phyloP scores from a whole-genome alignment of 169 alveolate genomes.

The Cryptosporidium bovis region DNA sequence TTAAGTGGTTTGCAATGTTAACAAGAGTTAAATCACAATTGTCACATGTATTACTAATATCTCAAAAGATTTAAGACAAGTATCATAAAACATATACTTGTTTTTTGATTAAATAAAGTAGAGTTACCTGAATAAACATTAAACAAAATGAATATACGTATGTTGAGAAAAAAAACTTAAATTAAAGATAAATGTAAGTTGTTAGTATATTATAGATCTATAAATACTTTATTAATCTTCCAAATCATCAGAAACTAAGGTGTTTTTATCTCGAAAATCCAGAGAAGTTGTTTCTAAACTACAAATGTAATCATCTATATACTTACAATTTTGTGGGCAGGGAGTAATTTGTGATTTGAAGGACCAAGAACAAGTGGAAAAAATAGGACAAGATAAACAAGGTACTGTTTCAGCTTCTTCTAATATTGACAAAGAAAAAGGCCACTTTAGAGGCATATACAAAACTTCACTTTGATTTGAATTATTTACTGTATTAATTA shows the following conservation, averaged over 20 bases:
- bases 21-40: too few species aligned
- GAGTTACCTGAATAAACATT: too few species aligned
- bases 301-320: conserved; percentile 24
- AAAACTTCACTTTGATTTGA: conserved; percentile 10
- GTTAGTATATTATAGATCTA: too few species aligned
- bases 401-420: conserved; percentile 82
- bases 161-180: too few species aligned
- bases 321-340: conserved; percentile 59
- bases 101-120: too few species aligned
- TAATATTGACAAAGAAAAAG: conserved; percentile 8
- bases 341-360: conserved; percentile 53
- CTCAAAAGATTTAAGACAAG: too few species aligned
- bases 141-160: too few species aligned
- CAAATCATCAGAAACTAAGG: not conserved
- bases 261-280: not conserved
- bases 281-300: not conserved
- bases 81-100: too few species aligned
- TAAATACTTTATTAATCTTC: not conserved
- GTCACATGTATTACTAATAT: too few species aligned
- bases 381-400: conserved; percentile 79
- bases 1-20: too few species aligned
- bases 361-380: conserved; percentile 75
- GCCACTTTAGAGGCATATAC: conserved; percentile 54
- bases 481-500: not conserved
- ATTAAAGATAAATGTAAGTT: too few species aligned